Base-by-base conservation (phyloP, 1,139 yeast species). In the Yamadazyma siamensis region DNA sequence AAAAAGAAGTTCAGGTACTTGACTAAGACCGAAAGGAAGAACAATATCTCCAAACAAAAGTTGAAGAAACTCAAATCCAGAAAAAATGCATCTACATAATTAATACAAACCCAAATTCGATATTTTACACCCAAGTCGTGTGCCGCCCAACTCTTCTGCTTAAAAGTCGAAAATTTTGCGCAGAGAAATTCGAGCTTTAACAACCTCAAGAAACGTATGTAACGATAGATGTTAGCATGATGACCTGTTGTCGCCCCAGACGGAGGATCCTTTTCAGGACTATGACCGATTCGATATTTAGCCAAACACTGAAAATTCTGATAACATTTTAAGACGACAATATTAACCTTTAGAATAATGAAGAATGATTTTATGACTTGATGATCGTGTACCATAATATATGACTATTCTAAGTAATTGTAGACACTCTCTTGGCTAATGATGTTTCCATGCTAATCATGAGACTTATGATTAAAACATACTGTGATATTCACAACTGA, bases 1-100 rank as follows among this genome's bases (percentile, higher is more conserved):
- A 82, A 82, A 71, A 85, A 83, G 73, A 87, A 86, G 69, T 86
- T 87, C 51, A 76, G 96, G 58, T 89, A 89, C 51, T 68, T 87
- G 56, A 74, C 91, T 32, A 85, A 85, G 56, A 66, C 72, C 12
- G 95, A 86, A 55, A 73, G 96, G 60, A 77, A 76, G 49, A 73
- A 66, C 18, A 83, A 83, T 44, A 75, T 71, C 36, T 55, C 75
- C 38, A 86, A 84, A 59, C 86, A 71, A 38, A 64, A 62, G 41
- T 35, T 52, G 33, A 49, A 68, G 43, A 57, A 45, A 23, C 13
- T 37, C 17, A 37, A 40, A 43, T 11, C 39, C n/a, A 34, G 33
- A 17, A 33, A 31, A 23, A 35, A 35, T 18, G 32, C n/a, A n/a
- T n/a, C n/a, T n/a, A n/a, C n/a, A n/a, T n/a, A n/a, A n/a, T n/a